Evolutionary conservation across 2,329 filamentous ascomycete species (phyloP).

Genomic region (Exophiala sideris): DNA sequence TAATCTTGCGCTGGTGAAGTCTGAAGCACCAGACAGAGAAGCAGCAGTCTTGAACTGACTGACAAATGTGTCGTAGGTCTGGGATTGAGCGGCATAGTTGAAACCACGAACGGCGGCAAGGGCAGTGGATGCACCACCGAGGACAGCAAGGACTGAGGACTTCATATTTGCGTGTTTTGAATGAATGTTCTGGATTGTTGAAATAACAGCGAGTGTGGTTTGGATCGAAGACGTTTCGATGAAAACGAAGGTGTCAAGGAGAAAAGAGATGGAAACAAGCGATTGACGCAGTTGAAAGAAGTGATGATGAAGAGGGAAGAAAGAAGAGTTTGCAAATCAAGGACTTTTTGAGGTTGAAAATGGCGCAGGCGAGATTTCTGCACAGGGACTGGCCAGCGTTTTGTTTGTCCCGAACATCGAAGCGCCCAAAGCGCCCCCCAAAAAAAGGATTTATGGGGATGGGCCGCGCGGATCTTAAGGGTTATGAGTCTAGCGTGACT

Average conservation of each 20-base stretch:
- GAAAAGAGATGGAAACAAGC: background rate
- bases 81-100: conserved; percentile 31
- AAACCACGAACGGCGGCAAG: conserved; percentile 29
- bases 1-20: conserved; percentile 38
- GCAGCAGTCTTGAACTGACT: conserved; percentile 38
- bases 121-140: conserved; percentile 30
- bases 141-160: conserved; percentile 32
- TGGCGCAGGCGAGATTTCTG: background rate
- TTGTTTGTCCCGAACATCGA: background rate
- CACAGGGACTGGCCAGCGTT: background rate
- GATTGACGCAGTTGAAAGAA: background rate
- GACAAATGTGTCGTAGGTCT: conserved; percentile 29
- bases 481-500: too few species aligned
- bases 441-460: background rate
- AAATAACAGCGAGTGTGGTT: background rate
- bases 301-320: background rate
- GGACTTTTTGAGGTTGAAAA: background rate
- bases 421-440: background rate
- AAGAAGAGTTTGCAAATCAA: background rate
- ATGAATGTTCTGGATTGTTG: background rate
- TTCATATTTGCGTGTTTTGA: conserved; percentile 30
- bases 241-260: background rate
- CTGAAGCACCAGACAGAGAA: conserved; percentile 32
- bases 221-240: background rate
- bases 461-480: too few species aligned